Evolutionary conservation across 2,329 filamentous ascomycete species (phyloP), one percentile per base, ranked within the genome.

Genomic region (Leptographium flavum): DNA sequence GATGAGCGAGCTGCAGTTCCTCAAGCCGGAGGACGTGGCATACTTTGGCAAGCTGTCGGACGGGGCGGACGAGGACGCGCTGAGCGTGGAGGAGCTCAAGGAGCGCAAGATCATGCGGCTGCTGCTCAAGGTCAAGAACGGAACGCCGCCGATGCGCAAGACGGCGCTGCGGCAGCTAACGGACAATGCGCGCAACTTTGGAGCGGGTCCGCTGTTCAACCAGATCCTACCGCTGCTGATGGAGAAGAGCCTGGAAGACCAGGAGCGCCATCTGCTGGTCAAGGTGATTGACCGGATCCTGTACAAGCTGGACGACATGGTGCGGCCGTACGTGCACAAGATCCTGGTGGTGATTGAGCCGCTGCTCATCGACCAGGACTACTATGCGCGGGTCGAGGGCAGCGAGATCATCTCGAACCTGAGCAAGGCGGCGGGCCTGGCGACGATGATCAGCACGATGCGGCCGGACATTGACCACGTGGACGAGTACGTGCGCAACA

Each of bases 361-460:
- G n/a, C 71, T 98, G 42, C 83, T 98, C 53, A 98, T 98, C 57
- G 93, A 98, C 59, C 92, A 98, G 67, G 93, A 98, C 65, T 98
- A 98, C 66, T 98, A 98, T 62, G 92, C 93, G 36, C 83, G 92
- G 61, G 92, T 98, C 5, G 92, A 98, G 63, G 92, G 92, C 63
- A 86, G 92, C 54, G 92, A 98, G 62, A 98, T 98, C 56, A 98
- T 98, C 55, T 96, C 90, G 45, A 98, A 98, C 61, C 76, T 98
- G 42, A 85, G 84, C 60, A 98, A 98, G 64, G 92, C 92, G 22
- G 92, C 93, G 50, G 93, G 92, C 59, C 75, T 98, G 45, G 92
- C 92, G 17, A 92, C 93, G 55, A 98, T 98, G 92, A 98, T 98
- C 61, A 94, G 87, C 65, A 94, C 88, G 9, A 98, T 98, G 92